A percentile compares a stretch with the other conserved stretches of the same genome.
Conservation (phyloP, 495 filamentous ascomycete species). For the Penicillium pulvis region DNA sequence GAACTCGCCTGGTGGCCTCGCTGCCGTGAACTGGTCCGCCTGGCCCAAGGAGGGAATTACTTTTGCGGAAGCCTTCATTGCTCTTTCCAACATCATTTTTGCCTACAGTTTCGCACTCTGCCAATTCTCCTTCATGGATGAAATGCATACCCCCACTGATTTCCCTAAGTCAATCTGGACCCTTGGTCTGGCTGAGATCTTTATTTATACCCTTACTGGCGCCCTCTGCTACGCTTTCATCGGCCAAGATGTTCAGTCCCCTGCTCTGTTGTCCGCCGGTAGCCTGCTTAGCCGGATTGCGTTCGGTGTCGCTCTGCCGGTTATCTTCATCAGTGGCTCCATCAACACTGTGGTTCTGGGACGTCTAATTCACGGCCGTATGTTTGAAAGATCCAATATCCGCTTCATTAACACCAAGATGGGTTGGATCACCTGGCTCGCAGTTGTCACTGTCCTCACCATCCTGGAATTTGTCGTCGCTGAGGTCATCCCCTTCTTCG, state of each 20-base stretch:
- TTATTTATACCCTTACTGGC: neutral
- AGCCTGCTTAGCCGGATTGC: slow-evolving; percentile 61
- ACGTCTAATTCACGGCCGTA: slow-evolving; percentile 59
- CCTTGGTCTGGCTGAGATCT: neutral
- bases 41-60: neutral
- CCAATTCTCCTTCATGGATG: slow-evolving; percentile 1
- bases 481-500: slow-evolving; percentile 66
- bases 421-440: slow-evolving; percentile 56
- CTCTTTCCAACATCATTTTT: neutral
- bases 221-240: neutral
- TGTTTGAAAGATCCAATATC: slow-evolving; percentile 49
- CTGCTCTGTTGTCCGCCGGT: slow-evolving; percentile 53
- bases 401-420: slow-evolving; percentile 31
- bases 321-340: slow-evolving; percentile 56
- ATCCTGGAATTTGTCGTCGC: slow-evolving; percentile 63
- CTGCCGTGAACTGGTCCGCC: neutral
- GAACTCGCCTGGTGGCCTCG: neutral
- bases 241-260: neutral
- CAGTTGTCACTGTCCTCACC: slow-evolving; percentile 51
- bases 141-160: neutral
- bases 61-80: neutral
- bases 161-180: slow-evolving; percentile 1
- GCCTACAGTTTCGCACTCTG: neutral
- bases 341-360: slow-evolving; percentile 58
- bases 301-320: slow-evolving; percentile 48